phyloP scores from a whole-genome alignment of 768 basidiomycete species.

The Russula earlei region DNA sequence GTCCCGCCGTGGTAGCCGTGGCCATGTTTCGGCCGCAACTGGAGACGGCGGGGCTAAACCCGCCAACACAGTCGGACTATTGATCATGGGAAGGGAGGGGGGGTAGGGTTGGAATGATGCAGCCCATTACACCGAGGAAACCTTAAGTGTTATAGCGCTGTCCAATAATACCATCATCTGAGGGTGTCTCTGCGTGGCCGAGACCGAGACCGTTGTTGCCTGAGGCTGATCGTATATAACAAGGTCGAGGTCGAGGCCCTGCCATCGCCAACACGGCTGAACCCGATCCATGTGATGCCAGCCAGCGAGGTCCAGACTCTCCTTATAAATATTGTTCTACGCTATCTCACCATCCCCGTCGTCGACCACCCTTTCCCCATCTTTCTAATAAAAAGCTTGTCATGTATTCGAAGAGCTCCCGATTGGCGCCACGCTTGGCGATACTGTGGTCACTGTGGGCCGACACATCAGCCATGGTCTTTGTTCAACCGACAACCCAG shows the following conservation, averaged over 20 bases:
- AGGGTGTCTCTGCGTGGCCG: not conserved
- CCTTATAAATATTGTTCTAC: not conserved
- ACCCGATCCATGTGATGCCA: not conserved
- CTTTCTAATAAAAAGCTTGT: constrained; percentile 78
- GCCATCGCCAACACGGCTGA: not conserved
- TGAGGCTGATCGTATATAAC: constrained; percentile 13
- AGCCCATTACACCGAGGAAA: constrained; percentile 9
- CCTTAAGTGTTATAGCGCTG: constrained; percentile 11
- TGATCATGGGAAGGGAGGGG: not conserved
- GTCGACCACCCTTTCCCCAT: constrained; percentile 79
- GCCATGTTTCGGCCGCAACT: not conserved
- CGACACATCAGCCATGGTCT: not conserved
- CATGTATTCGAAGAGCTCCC: constrained; percentile 85
- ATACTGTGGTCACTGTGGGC: constrained; percentile 69
- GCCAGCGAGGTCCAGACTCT: constrained; percentile 5
- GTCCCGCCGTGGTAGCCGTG: constrained; percentile 8
- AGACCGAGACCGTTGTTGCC: constrained; percentile 10
- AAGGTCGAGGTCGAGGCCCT: constrained; percentile 1
- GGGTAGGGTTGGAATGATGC: not conserved
- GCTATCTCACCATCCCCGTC: constrained; percentile 44
- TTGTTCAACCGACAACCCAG: not conserved
- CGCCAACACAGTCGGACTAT: constrained; percentile 1
- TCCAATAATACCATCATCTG: not conserved
- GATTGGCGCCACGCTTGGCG: constrained; percentile 57
- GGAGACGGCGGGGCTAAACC: constrained; percentile 1